Base-by-base conservation (phyloP, 2,329 filamentous ascomycete species). In the Venturia aucupariae region DNA sequence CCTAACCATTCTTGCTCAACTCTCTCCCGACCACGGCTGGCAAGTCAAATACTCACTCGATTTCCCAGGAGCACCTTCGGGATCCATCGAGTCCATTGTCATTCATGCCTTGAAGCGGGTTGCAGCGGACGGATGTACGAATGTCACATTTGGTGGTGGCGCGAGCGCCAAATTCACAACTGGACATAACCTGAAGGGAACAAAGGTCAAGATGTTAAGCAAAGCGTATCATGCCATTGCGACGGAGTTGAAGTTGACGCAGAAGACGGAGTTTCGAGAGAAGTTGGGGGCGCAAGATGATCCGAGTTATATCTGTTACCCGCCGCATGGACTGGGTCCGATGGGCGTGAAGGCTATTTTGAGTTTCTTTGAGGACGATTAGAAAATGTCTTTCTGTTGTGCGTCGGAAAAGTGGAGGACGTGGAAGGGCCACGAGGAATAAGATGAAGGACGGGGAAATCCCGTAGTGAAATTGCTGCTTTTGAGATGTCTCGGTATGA, bases 11-110 rank as follows among this genome's bases (percentile, higher is more conserved):
- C 80, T 97, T 70, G 89, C 90, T 63, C 89, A 91, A 74, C 84
- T 97, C 35, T 85, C 89, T 3, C 90, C 91, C 1, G 81, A 84
- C 42, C 85, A 95, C 73, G 92, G 92, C 64, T 95, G 91, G 86
- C 92, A 97, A 79, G 88, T 96, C 73, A 97, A 97, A 79, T 96
- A 94, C 80, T 90, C 89, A n/a, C 85, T 97, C 64, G 91, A 97
- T 76, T 96, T 97, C 81, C 92, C 92, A 0, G 86, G 85, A 32
- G 85, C 92, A 0, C 89, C 92, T n/a, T 90, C 86, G 55, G 92
- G 92, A 59, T 88, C 90, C 41, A 96, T 96, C 67, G 92, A 97
- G 78, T 83, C 88, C 48, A 84, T 94, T 48, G 89, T 95, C 70
- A 85, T 89, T 44, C 83, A 88, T 72, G 85, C 88, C 0, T 81